Conservation (phyloP, 2,329 filamentous ascomycete species). For the Bipolaris sorokiniana region DNA sequence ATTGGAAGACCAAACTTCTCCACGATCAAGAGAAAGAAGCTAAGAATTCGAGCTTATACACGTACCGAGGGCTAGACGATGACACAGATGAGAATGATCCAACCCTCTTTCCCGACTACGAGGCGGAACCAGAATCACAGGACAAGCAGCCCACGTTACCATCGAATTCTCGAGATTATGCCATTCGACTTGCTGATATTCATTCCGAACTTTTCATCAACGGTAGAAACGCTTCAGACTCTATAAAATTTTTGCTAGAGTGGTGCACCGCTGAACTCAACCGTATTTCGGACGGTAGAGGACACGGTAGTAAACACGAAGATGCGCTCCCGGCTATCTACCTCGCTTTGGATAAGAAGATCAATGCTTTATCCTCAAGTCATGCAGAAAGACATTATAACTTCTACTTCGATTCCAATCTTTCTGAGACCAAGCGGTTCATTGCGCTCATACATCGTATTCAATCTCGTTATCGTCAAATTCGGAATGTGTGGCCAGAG, state of each 20-base stretch:
- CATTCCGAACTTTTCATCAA: conserved; percentile 43
- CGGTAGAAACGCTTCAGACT: conserved; percentile 25
- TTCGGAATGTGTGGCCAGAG: conserved; percentile 69
- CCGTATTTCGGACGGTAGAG: conserved; percentile 33
- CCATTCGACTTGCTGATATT: conserved; percentile 42
- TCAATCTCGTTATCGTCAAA: conserved; percentile 72
- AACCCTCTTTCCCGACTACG: conserved; percentile 80
- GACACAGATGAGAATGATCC: conserved; percentile 79
- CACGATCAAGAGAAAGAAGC: conserved; percentile 78
- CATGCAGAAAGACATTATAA: conserved; percentile 65
- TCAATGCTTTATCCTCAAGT: conserved; percentile 49
- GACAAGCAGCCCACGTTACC: conserved; percentile 24
- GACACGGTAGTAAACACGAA: conserved; percentile 42
- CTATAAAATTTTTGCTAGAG: conserved; percentile 36
- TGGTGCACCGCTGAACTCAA: conserved; percentile 42
- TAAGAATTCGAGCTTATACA: conserved; percentile 77
- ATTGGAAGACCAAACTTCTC: conserved; percentile 80
- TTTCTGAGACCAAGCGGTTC: conserved; percentile 75
- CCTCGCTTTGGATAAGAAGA: conserved; percentile 68
- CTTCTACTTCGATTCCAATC: conserved; percentile 85
- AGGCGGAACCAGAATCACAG: conserved; percentile 56
- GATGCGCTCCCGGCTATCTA: conserved; percentile 70
- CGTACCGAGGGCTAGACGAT: conserved; percentile 80
- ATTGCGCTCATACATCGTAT: conserved; percentile 72
- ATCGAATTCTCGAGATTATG: conserved; percentile 41